Conservation (phyloP, 768 basidiomycete genomes). For the Phylloporus sp. region DNA sequence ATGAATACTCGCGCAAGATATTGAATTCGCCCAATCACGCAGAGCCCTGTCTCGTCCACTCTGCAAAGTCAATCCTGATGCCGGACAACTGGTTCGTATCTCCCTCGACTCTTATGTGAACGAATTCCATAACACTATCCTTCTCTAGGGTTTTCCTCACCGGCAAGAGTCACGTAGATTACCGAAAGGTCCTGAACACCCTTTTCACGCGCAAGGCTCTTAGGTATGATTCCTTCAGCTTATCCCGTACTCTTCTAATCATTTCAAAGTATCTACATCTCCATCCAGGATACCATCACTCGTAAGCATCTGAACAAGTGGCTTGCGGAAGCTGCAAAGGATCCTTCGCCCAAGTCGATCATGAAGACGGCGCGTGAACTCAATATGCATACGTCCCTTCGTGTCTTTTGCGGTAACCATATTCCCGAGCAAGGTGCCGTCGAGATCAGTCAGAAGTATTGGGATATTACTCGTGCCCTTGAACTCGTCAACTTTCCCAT, state of each 20-base stretch:
- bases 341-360: conserved; percentile 51
- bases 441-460: conserved; percentile 92
- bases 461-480: conserved; percentile 91
- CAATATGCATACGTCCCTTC: conserved; percentile 96
- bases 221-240: conserved; percentile 46
- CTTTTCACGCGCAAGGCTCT: conserved; percentile 95
- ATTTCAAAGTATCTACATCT: conserved; percentile 66
- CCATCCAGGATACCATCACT: conserved; percentile 78
- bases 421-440: conserved; percentile 73
- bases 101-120: background rate
- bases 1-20: conserved; percentile 91
- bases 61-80: conserved; percentile 81
- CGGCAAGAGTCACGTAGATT: conserved; percentile 90
- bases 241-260: background rate
- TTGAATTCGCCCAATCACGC: conserved; percentile 90
- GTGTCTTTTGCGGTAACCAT: conserved; percentile 92
- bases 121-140: background rate
- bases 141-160: conserved; percentile 90
- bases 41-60: conserved; percentile 91
- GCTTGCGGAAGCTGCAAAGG: conserved; percentile 54
- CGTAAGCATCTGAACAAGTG: conserved; percentile 73
- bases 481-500: conserved; percentile 99
- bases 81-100: conserved; percentile 78
- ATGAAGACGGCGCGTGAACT: conserved; percentile 92
- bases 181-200: conserved; percentile 83